A percentile compares a stretch with the other conserved stretches of the same genome.
phyloP scores from a whole-genome alignment of 2,329 filamentous ascomycete genomes.

The Trichothecium roseum region DNA sequence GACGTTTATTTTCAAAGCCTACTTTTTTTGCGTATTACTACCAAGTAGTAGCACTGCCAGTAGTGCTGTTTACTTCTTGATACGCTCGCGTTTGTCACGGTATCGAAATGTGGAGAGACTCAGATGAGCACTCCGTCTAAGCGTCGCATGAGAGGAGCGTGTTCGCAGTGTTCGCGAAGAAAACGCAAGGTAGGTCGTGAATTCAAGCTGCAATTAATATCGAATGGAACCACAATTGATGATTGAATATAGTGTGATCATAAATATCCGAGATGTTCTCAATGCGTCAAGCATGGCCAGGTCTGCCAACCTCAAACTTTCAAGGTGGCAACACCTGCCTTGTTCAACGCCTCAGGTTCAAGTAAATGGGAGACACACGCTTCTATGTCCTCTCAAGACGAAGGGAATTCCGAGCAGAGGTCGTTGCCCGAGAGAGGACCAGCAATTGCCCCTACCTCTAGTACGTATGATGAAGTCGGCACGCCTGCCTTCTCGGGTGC shows the following conservation, averaged over 20 bases:
- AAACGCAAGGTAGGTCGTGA: constrained; percentile 7
- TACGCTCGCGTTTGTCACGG: too few relatives aligned
- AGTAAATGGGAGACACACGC: not conserved
- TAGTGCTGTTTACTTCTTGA: too few relatives aligned
- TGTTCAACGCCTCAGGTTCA: not conserved
- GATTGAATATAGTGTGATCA: constrained; percentile 6
- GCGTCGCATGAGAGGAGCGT: constrained; percentile 6
- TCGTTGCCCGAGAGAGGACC: not conserved
- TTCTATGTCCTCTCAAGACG: not conserved
- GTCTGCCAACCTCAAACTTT: constrained; percentile 8
- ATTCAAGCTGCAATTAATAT: not conserved
- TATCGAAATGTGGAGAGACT: too few relatives aligned
- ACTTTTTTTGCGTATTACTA: too few relatives aligned
- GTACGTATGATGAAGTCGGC: too few relatives aligned
- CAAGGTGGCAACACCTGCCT: constrained; percentile 6
- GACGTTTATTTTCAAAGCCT: too few relatives aligned
- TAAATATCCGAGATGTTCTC: constrained; percentile 7
- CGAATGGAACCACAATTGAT: not conserved
- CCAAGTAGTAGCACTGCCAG: too few relatives aligned
- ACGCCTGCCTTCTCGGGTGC: too few relatives aligned
- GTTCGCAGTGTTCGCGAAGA: constrained; percentile 6
- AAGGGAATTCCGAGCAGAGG: not conserved
- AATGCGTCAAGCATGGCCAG: constrained; percentile 7
- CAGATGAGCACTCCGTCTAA: too few relatives aligned
- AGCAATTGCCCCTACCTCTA: not conserved